phyloP scores from a whole-genome alignment of 148 eudicot species.

The Arbutus unedo region DNA sequence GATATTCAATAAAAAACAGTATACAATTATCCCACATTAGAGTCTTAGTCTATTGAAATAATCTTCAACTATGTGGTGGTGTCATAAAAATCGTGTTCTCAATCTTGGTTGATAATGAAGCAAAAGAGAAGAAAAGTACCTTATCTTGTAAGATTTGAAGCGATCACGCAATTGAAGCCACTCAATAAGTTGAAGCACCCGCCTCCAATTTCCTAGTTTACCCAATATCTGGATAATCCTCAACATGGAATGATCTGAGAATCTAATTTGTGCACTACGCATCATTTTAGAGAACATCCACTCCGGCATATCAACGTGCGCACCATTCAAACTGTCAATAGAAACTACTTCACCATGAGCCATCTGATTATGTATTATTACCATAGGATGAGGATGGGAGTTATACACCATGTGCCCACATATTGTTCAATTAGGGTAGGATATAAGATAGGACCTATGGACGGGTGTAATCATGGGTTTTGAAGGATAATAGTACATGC shows the following conservation, averaged over 20 bases:
- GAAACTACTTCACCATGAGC: constrained; percentile 31
- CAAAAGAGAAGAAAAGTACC: constrained; percentile 33
- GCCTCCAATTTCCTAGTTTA: constrained; percentile 78
- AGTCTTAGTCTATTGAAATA: neutral
- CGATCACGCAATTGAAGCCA: constrained; percentile 91
- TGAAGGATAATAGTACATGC: neutral
- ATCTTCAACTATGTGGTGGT: neutral
- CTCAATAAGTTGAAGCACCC: constrained; percentile 86
- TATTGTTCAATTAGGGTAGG: neutral
- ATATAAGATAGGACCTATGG: neutral
- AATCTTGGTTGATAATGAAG: neutral
- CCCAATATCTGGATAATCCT: constrained; percentile 90
- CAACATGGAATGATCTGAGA: constrained; percentile 77
- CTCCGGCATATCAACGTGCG: constrained; percentile 74
- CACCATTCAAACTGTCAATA: constrained; percentile 72
- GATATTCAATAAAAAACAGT: neutral
- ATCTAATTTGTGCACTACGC: constrained; percentile 77
- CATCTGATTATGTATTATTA: neutral
- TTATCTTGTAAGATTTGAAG: constrained; percentile 65
- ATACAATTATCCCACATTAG: neutral
- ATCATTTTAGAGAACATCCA: constrained; percentile 93
- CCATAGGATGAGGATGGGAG: neutral
- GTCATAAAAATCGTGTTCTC: constrained; percentile 1
- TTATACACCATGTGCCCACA: neutral
- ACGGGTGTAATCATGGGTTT: neutral